phyloP scores from a whole-genome alignment of 345 rosid species.

The Eucalyptus cloeziana region DNA sequence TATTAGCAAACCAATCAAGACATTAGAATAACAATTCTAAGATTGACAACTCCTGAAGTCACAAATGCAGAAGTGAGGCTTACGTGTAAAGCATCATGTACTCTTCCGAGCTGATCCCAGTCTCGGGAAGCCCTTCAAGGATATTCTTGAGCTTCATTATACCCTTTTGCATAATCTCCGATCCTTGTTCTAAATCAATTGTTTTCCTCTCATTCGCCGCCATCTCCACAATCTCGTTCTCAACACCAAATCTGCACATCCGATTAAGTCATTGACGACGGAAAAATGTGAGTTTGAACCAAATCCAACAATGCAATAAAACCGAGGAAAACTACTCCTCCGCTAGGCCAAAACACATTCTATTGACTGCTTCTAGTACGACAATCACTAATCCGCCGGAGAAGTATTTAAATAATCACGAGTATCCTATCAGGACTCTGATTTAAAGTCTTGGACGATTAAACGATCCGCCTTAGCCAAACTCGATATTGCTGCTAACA shows the following conservation, averaged over 20 bases:
- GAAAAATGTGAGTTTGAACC: background rate
- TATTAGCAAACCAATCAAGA: background rate
- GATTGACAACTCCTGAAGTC: background rate
- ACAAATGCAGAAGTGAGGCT: background rate
- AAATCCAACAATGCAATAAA: background rate
- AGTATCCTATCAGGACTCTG: background rate
- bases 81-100: slow-evolving; percentile 93
- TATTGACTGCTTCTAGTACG: background rate
- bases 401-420: background rate
- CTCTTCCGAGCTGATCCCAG: slow-evolving; percentile 56
- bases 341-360: background rate
- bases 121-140: slow-evolving; percentile 56
- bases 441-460: background rate
- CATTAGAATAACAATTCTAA: background rate
- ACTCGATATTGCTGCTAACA: fast-evolving
- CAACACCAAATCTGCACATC: background rate
- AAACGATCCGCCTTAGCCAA: background rate
- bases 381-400: background rate
- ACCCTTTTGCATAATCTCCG: slow-evolving; percentile 69
- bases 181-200: slow-evolving; percentile 73
- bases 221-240: background rate
- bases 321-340: background rate
- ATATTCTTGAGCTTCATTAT: slow-evolving; percentile 67
- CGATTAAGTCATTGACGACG: fast-evolving
- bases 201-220: slow-evolving; percentile 23